Percentiles rank a stretch among this genome's conserved stretches.
Conservation (phyloP, 2,329 filamentous ascomycete genomes). For the Drechslera avenae region DNA sequence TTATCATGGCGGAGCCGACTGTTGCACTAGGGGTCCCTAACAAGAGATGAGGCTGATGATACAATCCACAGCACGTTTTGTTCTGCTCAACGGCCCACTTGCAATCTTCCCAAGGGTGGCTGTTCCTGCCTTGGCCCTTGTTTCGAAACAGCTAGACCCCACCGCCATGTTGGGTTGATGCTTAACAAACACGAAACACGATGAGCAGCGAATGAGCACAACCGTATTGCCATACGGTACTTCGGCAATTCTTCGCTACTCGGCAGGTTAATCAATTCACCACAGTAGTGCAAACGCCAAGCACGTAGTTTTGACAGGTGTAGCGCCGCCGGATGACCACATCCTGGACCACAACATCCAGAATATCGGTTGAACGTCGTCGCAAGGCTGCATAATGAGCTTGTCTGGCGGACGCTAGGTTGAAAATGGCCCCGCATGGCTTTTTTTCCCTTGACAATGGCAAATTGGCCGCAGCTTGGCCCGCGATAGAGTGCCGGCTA, state of each 20-base stretch:
- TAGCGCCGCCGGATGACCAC: conserved; percentile 17
- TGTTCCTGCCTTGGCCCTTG: conserved; percentile 19
- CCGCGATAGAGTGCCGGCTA: conserved; percentile 18
- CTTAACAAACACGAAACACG: conserved; percentile 18
- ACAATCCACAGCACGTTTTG: background rate
- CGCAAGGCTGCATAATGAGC: conserved; percentile 16
- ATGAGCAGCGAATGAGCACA: conserved; percentile 15
- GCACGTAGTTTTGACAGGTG: conserved; percentile 22
- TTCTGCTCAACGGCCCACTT: conserved; percentile 7
- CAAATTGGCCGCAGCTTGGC: conserved; percentile 30
- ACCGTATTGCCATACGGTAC: conserved; percentile 1
- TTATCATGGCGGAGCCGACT: background rate
- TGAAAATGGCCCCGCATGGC: conserved; percentile 6
- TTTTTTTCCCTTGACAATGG: conserved; percentile 12
- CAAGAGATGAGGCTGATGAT: background rate
- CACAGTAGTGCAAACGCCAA: conserved; percentile 21
- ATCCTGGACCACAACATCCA: conserved; percentile 16
- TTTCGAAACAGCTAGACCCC: conserved; percentile 28
- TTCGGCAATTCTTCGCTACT: conserved; percentile 18
- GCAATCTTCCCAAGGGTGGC: conserved; percentile 9
- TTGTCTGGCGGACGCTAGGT: conserved; percentile 13
- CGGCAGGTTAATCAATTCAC: conserved; percentile 32
- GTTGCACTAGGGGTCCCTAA: background rate
- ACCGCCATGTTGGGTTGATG: conserved; percentile 18
- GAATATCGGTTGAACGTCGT: conserved; percentile 12